Evolutionary conservation across 371 early-diverging fungal genomes (phyloP), one percentile per base, ranked within the genome.

Genomic region (Phascolomyces articulosus): DNA sequence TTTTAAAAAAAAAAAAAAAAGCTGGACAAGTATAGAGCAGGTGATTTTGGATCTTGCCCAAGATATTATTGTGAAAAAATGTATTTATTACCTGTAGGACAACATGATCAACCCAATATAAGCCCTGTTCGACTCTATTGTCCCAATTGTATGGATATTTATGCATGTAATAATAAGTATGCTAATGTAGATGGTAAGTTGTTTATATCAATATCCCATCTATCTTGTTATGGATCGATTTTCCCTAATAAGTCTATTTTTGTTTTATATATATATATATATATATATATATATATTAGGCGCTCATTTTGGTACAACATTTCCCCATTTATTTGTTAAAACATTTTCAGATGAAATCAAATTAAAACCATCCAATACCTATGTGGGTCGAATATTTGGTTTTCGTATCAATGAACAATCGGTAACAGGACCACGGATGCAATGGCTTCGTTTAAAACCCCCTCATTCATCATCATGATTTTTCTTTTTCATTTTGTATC

Each of bases 241-340:
- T 4, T 40, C n/a, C 27, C 38, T 29, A n/a, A n/a, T n/a, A n/a
- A 6, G 34, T 2, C 2, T 9, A 34, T 34, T 9, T 0, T 34
- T 34, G 11, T 34, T 34, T 34, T 34, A 34, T 34, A 34, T 34
- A 34, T 34, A 34, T 9, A 34, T 9, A 2, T 9, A 11, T 9
- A 34, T 0, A 34, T 9, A 31, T 9, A 31, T 31, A 31, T 31
- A 31, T n/a, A 31, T 59, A 11, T 58, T 2, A 47, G 86, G 98
- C 44, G 94, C 97, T 26, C 94, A 92, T 71, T 99, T 98, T 85
- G 98, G 98, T 21, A 92, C 93, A 8, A 93, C 97, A 10, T 96
- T 98, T 78, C 92, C 97, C 27, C 95, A 96, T 72, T 84, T 98
- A 69, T 87, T 98, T 63, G 85, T 96, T 68, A 84, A 94, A 65